Base-by-base conservation (phyloP, 768 basidiomycete species). In the Tulasnella calospora region DNA sequence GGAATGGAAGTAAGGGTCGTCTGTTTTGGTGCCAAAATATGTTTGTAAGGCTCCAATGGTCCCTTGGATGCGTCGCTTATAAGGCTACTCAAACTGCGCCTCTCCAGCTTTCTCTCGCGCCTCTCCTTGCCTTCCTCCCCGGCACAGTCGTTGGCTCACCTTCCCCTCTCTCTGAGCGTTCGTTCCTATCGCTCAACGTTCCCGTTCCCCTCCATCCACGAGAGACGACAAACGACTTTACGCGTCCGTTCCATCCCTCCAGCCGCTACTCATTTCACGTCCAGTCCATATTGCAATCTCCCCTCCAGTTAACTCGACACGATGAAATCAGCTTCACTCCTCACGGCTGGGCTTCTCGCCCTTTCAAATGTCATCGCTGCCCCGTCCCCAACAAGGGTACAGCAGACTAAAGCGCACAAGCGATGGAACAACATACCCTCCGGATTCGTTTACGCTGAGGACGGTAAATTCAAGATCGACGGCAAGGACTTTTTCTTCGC, bases 361-460 rank as follows among this genome's bases (percentile, higher is more conserved):
- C 77, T 78, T 44, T 47, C 70, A 35, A 44, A 19, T 44, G 33
- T 19, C 30, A 17, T 71, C 17, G n/a, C 70, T 35, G n/a, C 70
- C 30, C 10, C 77, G 13, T 21, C 46, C n/a, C 69, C 77, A 27
- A 36, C 40, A 1, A 69, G n/a, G 35, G 40, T 44, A 4, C 69
- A 72, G 40, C 77, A 35, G 27, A 3, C 38, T 3, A 36, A 33
- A 30, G 17, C 44, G 1, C 44, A 15, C 35, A 74, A 15, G 73
- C 44, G 30, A 44, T 44, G 44, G 19, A 27, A 46, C 73, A 15
- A 12, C 51, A 27, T n/a, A n/a, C n/a, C 35, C 9, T 5, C 74
- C 74, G 77, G 77, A 21, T 78, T 78, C 40, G 77, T 74, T 15
- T 41, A 30, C 35, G 23, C 77, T 12, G 71, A 78, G 72, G 72